These are phyloP conservation scores for Apiospora aurea DNA, from an alignment of 2,329 filamentous ascomycete genomes.

Conservation along the genomic window DNA sequence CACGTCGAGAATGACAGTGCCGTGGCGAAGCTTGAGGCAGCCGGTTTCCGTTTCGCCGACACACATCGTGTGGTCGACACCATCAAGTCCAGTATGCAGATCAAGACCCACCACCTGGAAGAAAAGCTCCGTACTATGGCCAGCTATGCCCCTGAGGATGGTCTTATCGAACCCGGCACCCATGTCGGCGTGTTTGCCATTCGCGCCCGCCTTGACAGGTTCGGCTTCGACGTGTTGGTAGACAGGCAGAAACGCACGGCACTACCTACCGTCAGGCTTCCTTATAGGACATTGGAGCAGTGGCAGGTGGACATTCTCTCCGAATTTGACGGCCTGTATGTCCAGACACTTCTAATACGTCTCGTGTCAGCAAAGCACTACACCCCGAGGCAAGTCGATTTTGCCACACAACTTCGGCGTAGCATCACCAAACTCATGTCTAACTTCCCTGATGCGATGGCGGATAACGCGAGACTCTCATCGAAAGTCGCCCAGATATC, in stretches of 20 bases:
- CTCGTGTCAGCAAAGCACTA: neutral
- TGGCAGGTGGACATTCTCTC: slow-evolving; percentile 63
- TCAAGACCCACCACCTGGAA: slow-evolving; percentile 67
- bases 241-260: slow-evolving; percentile 62
- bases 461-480: slow-evolving; percentile 50
- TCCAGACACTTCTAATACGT: slow-evolving; percentile 27
- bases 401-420: slow-evolving; percentile 51
- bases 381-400: slow-evolving; percentile 50
- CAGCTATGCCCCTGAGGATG: slow-evolving; percentile 52
- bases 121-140: slow-evolving; percentile 70
- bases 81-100: slow-evolving; percentile 77
- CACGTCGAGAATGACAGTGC: slow-evolving; percentile 64
- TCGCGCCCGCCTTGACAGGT: slow-evolving; percentile 55
- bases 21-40: slow-evolving; percentile 68
- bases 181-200: slow-evolving; percentile 67
- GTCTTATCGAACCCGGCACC: slow-evolving; percentile 58
- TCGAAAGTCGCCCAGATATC: slow-evolving; percentile 49
- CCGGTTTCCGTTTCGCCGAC: slow-evolving; percentile 79
- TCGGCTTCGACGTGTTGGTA: slow-evolving; percentile 69
- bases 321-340: slow-evolving; percentile 54
- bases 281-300: slow-evolving; percentile 58
- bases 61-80: slow-evolving; percentile 71
- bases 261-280: slow-evolving; percentile 65
- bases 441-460: slow-evolving; percentile 47
- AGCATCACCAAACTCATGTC: slow-evolving; percentile 46